Conservation (phyloP, 1,284 basidiomycete species). For the Tilletia setariae region DNA sequence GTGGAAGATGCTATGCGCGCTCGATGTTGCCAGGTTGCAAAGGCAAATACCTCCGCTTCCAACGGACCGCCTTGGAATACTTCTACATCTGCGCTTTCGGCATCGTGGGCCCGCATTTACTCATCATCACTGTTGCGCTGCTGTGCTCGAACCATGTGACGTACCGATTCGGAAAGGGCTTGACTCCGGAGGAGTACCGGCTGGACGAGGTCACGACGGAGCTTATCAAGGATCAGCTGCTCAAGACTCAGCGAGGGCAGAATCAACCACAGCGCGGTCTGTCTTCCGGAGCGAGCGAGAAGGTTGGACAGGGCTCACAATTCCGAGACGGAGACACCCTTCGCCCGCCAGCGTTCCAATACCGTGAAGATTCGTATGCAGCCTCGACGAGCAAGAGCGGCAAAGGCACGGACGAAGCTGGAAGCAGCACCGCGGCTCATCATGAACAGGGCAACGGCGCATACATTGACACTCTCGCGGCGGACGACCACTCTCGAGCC, state of each 20-base stretch:
- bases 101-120: conserved; percentile 66
- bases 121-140: conserved; percentile 65
- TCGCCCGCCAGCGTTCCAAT: too few species aligned
- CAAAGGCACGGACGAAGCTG: too few species aligned
- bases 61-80: conserved; percentile 61
- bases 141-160: conserved; percentile 72
- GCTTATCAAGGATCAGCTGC: conserved; percentile 11
- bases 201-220: conserved; percentile 55
- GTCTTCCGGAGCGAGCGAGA: too few species aligned
- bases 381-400: too few species aligned
- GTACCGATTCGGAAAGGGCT: conserved; percentile 72
- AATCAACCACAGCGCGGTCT: too few species aligned
- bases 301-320: too few species aligned
- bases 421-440: too few species aligned
- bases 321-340: too few species aligned
- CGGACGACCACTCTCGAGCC: too few species aligned
- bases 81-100: conserved; percentile 66
- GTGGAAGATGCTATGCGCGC: conserved; percentile 67
- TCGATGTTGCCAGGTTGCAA: conserved; percentile 68
- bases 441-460: too few species aligned
- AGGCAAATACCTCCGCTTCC: conserved; percentile 64
- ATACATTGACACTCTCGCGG: too few species aligned
- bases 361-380: too few species aligned
- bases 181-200: conserved; percentile 71
- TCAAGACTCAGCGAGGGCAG: background rate